phyloP scores from a whole-genome alignment of 1,284 basidiomycete genomes.

The Wallemia ichthyophaga region DNA sequence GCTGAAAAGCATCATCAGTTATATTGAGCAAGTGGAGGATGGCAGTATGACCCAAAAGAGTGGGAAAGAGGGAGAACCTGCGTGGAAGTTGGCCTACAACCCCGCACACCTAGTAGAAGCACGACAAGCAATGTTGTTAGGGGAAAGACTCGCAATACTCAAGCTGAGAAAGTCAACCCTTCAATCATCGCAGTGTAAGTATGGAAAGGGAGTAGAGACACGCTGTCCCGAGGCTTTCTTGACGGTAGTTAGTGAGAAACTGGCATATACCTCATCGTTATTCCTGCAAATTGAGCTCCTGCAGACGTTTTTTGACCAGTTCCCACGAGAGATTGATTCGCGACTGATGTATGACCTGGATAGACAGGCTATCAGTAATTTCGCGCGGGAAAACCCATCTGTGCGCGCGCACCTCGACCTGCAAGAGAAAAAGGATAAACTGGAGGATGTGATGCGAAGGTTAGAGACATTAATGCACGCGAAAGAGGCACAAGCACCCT shows the following conservation, averaged over 20 bases:
- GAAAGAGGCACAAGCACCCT: neutral
- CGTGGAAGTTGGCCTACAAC: slow-evolving; percentile 48
- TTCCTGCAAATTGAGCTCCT: slow-evolving; percentile 95
- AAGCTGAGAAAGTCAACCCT: slow-evolving; percentile 56
- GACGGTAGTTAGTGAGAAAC: slow-evolving; percentile 82
- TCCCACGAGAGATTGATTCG: slow-evolving; percentile 92
- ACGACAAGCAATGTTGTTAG: slow-evolving; percentile 65
- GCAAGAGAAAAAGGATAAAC: slow-evolving; percentile 84
- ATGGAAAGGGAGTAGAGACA: slow-evolving; percentile 52
- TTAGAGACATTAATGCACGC: neutral
- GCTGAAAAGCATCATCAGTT: slow-evolving; percentile 42
- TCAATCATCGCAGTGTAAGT: slow-evolving; percentile 57
- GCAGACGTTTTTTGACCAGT: slow-evolving; percentile 97
- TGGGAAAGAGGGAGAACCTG: slow-evolving; percentile 19
- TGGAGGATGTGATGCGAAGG: slow-evolving; percentile 42
- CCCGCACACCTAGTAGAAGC: slow-evolving; percentile 70
- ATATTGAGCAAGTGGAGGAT: slow-evolving; percentile 58
- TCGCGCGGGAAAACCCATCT: slow-evolving; percentile 76
- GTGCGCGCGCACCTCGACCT: slow-evolving; percentile 70
- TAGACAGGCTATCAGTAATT: slow-evolving; percentile 50
- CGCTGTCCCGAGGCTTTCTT: slow-evolving; percentile 94
- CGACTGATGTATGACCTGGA: slow-evolving; percentile 71
- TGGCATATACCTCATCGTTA: slow-evolving; percentile 85
- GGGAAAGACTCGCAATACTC: slow-evolving; percentile 47
- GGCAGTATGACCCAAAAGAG: slow-evolving; percentile 17